Conservation (phyloP, 2,329 filamentous ascomycete species). For the Aspergillus luchuensis region DNA sequence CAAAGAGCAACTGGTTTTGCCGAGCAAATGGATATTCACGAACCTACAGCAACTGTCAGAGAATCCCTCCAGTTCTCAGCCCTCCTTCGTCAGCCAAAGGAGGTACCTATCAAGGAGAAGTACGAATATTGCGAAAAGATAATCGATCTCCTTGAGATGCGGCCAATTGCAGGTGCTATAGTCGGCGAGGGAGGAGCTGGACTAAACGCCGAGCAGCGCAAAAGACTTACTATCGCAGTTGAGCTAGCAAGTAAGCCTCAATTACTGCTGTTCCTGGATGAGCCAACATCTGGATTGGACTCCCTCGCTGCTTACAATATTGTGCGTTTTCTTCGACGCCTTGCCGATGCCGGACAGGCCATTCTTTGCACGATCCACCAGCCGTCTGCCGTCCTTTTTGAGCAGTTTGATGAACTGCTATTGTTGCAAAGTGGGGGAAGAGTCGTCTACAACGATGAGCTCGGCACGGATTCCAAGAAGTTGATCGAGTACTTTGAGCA, state of each 20-base stretch:
- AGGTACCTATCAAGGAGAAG: conserved; percentile 63
- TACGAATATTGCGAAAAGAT: conserved; percentile 69
- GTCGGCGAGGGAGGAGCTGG: conserved; percentile 63
- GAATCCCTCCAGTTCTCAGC: conserved; percentile 69
- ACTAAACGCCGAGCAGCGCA: conserved; percentile 66
- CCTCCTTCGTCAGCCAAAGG: conserved; percentile 61
- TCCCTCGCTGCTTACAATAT: conserved; percentile 69
- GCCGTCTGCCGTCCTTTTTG: conserved; percentile 81
- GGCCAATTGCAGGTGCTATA: conserved; percentile 65
- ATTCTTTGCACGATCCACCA: conserved; percentile 92
- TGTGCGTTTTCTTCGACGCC: conserved; percentile 61
- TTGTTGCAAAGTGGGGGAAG: conserved; percentile 76
- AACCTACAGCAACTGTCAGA: conserved; percentile 65
- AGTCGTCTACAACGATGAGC: conserved; percentile 83
- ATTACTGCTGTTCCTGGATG: conserved; percentile 63
- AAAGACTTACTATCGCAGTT: conserved; percentile 66
- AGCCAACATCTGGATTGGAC: conserved; percentile 67
- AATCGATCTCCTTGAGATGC: conserved; percentile 69
- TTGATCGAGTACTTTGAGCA: conserved; percentile 71
- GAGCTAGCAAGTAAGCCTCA: conserved; percentile 65
- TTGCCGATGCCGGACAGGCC: conserved; percentile 76
- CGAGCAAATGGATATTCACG: conserved; percentile 69
- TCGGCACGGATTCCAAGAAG: conserved; percentile 71
- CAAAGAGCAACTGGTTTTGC: conserved; percentile 58
- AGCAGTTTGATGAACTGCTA: conserved; percentile 82